These are phyloP conservation scores for Verticillium tricorpus DNA, from an alignment of 2,329 filamentous ascomycete species.

Conservation along the genomic window DNA sequence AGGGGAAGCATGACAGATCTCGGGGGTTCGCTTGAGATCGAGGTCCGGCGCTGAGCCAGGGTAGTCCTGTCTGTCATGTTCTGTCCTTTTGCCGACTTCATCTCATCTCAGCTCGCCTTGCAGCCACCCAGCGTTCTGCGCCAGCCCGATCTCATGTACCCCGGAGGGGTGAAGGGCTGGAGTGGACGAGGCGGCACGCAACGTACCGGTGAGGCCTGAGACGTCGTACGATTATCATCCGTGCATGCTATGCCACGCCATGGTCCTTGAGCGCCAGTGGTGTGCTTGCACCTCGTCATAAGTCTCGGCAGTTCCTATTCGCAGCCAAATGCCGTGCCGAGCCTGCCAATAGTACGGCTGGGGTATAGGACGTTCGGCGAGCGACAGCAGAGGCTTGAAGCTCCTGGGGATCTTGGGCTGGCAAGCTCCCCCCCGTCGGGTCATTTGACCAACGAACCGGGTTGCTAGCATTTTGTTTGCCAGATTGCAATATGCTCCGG, in stretches of 20 bases:
- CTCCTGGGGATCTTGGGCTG: background rate
- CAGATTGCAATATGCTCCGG: background rate
- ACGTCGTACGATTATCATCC: conserved; percentile 3
- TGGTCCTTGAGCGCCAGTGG: background rate
- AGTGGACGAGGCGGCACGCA: background rate
- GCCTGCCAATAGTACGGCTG: background rate
- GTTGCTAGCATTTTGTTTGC: background rate
- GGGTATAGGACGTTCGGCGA: background rate
- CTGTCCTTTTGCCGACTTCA: background rate
- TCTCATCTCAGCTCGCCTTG: background rate
- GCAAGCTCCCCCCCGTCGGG: background rate
- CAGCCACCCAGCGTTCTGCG: background rate
- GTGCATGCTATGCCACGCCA: background rate
- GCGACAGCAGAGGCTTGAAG: background rate
- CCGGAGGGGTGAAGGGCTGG: background rate
- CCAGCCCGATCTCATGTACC: background rate
- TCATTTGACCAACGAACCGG: background rate
- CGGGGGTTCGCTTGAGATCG: background rate
- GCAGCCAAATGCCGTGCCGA: background rate
- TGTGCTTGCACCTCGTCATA: background rate
- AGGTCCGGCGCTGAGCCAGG: background rate
- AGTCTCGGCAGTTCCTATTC: background rate
- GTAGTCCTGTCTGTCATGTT: background rate
- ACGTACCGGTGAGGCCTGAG: background rate
- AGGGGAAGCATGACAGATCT: background rate